These are phyloP conservation scores for Claviceps cyperi DNA, from an alignment of 2,329 filamentous ascomycete genomes.

Conservation along the genomic window DNA sequence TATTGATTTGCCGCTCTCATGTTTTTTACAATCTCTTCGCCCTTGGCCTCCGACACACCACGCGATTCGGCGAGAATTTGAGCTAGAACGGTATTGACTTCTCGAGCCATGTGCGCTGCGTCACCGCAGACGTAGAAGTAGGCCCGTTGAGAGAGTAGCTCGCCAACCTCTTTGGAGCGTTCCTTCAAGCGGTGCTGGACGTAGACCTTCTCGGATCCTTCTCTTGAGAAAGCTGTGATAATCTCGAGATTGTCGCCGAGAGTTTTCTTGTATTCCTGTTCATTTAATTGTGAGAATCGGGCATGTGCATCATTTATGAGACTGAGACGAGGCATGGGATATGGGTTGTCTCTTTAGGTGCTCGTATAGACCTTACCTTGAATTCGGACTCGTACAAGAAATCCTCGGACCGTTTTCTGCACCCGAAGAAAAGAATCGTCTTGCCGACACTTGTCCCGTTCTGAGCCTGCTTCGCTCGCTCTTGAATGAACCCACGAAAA, in stretches of 20 bases:
- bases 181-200: slow-evolving; percentile 89
- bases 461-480: slow-evolving; percentile 71
- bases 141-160: slow-evolving; percentile 70
- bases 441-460: slow-evolving; percentile 72
- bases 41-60: slow-evolving; percentile 70
- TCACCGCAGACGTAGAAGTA: slow-evolving; percentile 99
- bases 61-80: slow-evolving; percentile 79
- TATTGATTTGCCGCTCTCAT: slow-evolving; percentile 94
- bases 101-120: slow-evolving; percentile 90
- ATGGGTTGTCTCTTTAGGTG: not conserved
- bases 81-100: slow-evolving; percentile 75
- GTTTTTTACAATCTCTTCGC: slow-evolving; percentile 89
- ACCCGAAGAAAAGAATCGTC: slow-evolving; percentile 89
- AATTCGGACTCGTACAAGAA: slow-evolving; percentile 88
- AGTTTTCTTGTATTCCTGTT: slow-evolving; percentile 64
- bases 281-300: not conserved
- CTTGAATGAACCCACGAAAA: slow-evolving; percentile 90
- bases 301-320: not conserved
- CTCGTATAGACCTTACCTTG: slow-evolving; percentile 50
- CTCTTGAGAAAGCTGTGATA: slow-evolving; percentile 89
- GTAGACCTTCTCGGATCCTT: slow-evolving; percentile 78
- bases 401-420: slow-evolving; percentile 75
- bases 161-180: slow-evolving; percentile 68
- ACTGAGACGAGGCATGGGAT: too few species aligned
- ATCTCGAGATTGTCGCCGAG: slow-evolving; percentile 84